phyloP scores from a whole-genome alignment of 495 filamentous ascomycete species.

The Chaetomidium leptoderma region DNA sequence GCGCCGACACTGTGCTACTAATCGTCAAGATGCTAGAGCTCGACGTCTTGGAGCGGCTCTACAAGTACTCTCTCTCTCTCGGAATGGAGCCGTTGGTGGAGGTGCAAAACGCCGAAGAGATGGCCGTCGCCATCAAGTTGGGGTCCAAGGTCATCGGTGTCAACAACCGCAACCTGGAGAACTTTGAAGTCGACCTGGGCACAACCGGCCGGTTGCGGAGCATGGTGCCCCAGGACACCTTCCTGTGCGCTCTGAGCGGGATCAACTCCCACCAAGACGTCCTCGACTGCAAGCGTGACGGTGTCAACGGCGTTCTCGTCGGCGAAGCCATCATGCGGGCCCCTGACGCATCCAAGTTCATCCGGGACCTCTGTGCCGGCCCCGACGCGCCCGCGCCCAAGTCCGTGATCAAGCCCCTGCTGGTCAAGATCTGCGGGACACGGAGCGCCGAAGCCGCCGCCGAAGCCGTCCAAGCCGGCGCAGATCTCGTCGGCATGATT shows the following conservation, averaged over 20 bases:
- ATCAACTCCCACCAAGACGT: constrained; percentile 92
- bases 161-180: constrained; percentile 94
- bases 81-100: constrained; percentile 98
- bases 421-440: constrained; percentile 98
- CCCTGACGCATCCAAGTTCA: constrained; percentile 69
- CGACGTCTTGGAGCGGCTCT: constrained; percentile 70
- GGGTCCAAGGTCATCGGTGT: constrained; percentile 95
- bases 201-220: constrained; percentile 89
- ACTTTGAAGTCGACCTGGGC: constrained; percentile 91
- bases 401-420: constrained; percentile 37
- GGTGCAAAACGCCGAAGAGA: constrained; percentile 91
- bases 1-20: constrained; percentile 89
- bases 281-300: constrained; percentile 77
- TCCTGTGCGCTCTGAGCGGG: constrained; percentile 90
- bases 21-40: constrained; percentile 97
- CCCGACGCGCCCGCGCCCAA: constrained; percentile 29
- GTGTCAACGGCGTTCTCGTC: constrained; percentile 88
- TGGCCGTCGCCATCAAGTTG: constrained; percentile 78
- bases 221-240: constrained; percentile 77
- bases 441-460: constrained; percentile 74
- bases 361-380: constrained; percentile 71
- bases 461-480: constrained; percentile 78
- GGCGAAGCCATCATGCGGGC: constrained; percentile 96
- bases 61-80: constrained; percentile 79
- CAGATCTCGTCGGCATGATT: constrained; percentile 91